Evolutionary conservation across 192 early-diverging fungal species (phyloP).

Genomic region (Linnemannia schmuckeri): DNA sequence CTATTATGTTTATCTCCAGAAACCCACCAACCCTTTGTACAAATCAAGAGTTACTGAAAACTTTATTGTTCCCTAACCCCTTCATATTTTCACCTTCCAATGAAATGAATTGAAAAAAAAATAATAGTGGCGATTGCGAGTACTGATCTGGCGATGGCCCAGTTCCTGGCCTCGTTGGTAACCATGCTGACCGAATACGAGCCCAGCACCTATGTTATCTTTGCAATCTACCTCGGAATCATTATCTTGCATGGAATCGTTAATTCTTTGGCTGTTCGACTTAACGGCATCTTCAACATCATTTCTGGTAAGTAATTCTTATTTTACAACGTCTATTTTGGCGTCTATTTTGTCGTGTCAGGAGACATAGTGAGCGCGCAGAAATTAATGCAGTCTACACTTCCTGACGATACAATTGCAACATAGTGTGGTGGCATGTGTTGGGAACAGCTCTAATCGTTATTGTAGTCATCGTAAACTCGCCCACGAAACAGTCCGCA

Average conservation of each 20-base stretch:
- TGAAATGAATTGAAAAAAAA: too few relatives aligned
- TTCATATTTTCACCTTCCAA: too few relatives aligned
- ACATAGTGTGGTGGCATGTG: conserved; percentile 57
- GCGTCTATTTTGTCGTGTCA: too few relatives aligned
- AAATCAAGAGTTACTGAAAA: neutral
- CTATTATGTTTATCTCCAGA: neutral
- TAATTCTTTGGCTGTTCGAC: conserved; percentile 61
- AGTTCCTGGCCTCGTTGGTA: conserved; percentile 62
- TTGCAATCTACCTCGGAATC: conserved; percentile 65
- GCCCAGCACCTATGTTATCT: conserved; percentile 60
- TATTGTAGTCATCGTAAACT: conserved; percentile 58
- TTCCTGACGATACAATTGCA: neutral
- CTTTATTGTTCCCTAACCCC: neutral
- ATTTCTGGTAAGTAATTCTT: conserved; percentile 53
- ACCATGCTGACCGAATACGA: conserved; percentile 50
- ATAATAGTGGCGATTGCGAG: conserved; percentile 59
- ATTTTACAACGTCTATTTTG: too few relatives aligned
- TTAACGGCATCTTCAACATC: conserved; percentile 64
- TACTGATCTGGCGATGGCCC: conserved; percentile 63
- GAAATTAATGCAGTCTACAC: too few relatives aligned
- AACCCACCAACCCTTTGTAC: neutral
- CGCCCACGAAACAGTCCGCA: conserved; percentile 54
- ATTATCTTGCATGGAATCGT: conserved; percentile 65
- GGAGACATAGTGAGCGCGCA: too few relatives aligned
- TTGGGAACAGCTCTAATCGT: conserved; percentile 63